Evolutionary conservation across 2,329 filamentous ascomycete species (phyloP).

Genomic region (Pyrenochaeta sp.): DNA sequence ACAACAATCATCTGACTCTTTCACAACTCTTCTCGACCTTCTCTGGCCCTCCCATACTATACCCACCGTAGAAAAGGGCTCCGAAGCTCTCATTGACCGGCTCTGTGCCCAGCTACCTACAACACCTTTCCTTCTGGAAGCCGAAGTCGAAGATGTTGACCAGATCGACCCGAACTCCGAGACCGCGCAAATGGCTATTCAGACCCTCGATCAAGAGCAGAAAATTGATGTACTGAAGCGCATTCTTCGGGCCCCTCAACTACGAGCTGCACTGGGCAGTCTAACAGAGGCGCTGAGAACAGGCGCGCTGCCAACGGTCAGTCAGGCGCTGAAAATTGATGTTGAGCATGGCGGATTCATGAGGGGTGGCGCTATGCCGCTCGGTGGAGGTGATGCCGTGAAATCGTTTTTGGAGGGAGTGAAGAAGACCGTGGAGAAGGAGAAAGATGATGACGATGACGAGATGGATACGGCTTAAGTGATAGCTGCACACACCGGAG

Average conservation of each 20-base stretch:
- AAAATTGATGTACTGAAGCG: constrained; percentile 83
- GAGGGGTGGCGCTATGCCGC: constrained; percentile 77
- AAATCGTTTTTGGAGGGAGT: constrained; percentile 92
- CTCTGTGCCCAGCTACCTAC: constrained; percentile 83
- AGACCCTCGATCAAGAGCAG: constrained; percentile 74
- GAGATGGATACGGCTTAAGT: constrained; percentile 47
- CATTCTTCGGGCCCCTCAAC: constrained; percentile 88
- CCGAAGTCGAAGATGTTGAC: constrained; percentile 69
- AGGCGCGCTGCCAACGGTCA: constrained; percentile 87
- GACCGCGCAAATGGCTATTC: constrained; percentile 75
- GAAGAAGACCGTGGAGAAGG: constrained; percentile 74
- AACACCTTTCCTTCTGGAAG: constrained; percentile 77
- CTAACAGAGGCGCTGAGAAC: constrained; percentile 89
- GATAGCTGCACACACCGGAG: no score
- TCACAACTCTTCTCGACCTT: constrained; percentile 86
- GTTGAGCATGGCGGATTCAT: constrained; percentile 87
- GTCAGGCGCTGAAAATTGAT: constrained; percentile 82
- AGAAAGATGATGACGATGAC: constrained; percentile 35
- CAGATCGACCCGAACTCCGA: constrained; percentile 73
- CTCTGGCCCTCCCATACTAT: constrained; percentile 81
- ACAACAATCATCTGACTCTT: constrained; percentile 65
- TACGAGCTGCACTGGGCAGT: constrained; percentile 84
- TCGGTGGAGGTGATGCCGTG: constrained; percentile 88
- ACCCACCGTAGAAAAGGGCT: constrained; percentile 75
- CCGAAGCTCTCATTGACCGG: constrained; percentile 71